Base-by-base conservation (phyloP, 1,284 basidiomycete species). In the Boletus albobrunnescens region DNA sequence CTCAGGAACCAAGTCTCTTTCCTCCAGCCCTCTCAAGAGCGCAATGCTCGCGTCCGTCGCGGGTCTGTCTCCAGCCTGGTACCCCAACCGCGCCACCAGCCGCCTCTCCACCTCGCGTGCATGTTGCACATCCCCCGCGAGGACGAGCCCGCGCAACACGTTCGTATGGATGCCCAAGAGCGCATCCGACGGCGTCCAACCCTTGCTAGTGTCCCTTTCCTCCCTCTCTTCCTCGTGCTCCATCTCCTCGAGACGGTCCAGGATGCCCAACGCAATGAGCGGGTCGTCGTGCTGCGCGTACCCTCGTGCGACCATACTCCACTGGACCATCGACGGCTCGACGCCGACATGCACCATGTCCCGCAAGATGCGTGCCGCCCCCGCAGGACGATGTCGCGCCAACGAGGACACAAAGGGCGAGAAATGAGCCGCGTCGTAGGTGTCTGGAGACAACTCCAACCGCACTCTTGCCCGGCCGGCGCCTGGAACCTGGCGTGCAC, bases 301-400 rank as follows among this genome's bases (percentile, higher is more conserved):
- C 36, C 54, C 49, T 28, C 64, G 50, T 4, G 48, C 49, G 41
- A 58, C 30, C 53, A 56, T 68, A 52, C 47, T 60, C 58, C 50
- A 65, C 47, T 52, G 65, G 20, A 56, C 38, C 20, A 49, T 37
- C 27, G 52, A 43, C 3, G 67, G 68, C 11, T 46, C 27, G 28
- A 72, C 50, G 5, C 63, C 61, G 0, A 67, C 46, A 6, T 39
- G 28, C 13, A 57, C 48, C 69, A 75, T 71, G 55, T 74, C 73
- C 16, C 43, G 33, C 16, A 73, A 36, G 17, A 72, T 58, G 11
- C 47, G 45, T 17, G 44, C 52, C 0, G 58, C 65, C 37, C 17
- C 24, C 14, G 19, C 47, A 3, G 61, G 59, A 1, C 19, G 40
- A 5, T 41, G n/a, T 14, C 56, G 46, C 11, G 63, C 52, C 51